Conservation (phyloP, 2,329 filamentous ascomycete species). For the Coleophoma cylindrospora region DNA sequence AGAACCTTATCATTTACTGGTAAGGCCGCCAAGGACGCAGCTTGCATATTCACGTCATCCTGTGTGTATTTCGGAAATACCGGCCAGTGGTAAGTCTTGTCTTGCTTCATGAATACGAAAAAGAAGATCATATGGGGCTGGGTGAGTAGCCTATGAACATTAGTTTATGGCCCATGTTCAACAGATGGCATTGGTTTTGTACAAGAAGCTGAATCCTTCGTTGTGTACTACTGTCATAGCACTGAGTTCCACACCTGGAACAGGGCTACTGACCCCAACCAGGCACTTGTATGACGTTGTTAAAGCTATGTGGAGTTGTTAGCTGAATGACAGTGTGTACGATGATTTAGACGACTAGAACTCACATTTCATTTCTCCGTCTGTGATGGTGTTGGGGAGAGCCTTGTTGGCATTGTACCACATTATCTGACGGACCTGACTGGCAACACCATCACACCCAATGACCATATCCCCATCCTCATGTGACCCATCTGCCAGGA, state of each 20-base stretch:
- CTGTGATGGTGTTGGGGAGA: not conserved
- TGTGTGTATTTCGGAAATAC: constrained; percentile 2
- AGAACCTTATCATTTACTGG: not conserved
- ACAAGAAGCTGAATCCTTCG: no score
- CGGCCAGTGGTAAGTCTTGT: not conserved
- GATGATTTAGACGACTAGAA: not conserved
- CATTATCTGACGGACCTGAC: not conserved
- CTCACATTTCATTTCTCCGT: not conserved
- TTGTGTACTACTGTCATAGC: no score
- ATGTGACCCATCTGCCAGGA: constrained; percentile 4
- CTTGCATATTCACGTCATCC: not conserved
- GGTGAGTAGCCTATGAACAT: not conserved
- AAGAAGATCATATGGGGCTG: constrained; percentile 3
- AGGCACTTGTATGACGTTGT: constrained; percentile 2
- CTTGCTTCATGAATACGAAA: constrained; percentile 2
- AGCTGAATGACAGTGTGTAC: not conserved
- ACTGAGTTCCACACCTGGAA: no score
- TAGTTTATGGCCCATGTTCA: not conserved
- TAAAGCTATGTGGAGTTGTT: not conserved
- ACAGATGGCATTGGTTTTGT: no score
- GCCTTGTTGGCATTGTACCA: not conserved
- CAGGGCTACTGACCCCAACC: constrained; percentile 1
- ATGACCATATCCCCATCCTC: constrained; percentile 2
- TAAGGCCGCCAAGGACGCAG: not conserved
- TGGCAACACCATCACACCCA: not conserved